Evolutionary conservation across 2,329 filamentous ascomycete species (phyloP).

Genomic region (Dactylellina parvicollis): DNA sequence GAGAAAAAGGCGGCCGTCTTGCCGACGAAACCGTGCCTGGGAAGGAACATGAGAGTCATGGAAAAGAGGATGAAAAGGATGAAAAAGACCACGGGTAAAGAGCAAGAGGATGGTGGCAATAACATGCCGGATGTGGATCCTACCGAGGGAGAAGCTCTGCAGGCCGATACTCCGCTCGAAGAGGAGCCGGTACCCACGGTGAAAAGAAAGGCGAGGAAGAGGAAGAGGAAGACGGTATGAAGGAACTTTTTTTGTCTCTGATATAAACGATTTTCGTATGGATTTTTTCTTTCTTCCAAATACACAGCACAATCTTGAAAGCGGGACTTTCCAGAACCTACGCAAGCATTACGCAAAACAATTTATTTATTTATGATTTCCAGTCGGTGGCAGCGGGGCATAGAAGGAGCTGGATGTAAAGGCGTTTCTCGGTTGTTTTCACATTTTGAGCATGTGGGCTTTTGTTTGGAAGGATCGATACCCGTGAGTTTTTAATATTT

Average conservation of each 20-base stretch:
- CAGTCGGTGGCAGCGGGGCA: too few relatives aligned
- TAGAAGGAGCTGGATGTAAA: too few relatives aligned
- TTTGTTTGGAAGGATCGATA: too few relatives aligned
- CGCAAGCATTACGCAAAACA: too few relatives aligned
- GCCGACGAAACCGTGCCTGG: conserved; percentile 11
- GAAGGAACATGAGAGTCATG: conserved; percentile 25
- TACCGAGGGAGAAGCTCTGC: background rate
- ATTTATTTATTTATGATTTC: too few relatives aligned
- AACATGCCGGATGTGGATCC: background rate
- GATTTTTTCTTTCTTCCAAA: too few relatives aligned
- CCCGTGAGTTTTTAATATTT: too few relatives aligned
- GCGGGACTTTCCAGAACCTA: too few relatives aligned
- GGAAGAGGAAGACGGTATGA: conserved; percentile 18
- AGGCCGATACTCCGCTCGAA: background rate
- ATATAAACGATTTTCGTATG: background rate
- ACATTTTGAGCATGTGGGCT: too few relatives aligned
- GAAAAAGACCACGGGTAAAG: background rate
- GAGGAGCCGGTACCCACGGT: background rate
- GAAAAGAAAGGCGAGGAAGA: conserved; percentile 9
- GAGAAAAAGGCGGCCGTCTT: background rate
- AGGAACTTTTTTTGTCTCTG: background rate
- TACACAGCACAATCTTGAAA: too few relatives aligned
- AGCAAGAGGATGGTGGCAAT: background rate
- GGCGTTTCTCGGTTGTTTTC: too few relatives aligned
- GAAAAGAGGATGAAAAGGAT: conserved; percentile 3